phyloP scores from a whole-genome alignment of 2,329 filamentous ascomycete genomes.

The Calycina herbarum region DNA sequence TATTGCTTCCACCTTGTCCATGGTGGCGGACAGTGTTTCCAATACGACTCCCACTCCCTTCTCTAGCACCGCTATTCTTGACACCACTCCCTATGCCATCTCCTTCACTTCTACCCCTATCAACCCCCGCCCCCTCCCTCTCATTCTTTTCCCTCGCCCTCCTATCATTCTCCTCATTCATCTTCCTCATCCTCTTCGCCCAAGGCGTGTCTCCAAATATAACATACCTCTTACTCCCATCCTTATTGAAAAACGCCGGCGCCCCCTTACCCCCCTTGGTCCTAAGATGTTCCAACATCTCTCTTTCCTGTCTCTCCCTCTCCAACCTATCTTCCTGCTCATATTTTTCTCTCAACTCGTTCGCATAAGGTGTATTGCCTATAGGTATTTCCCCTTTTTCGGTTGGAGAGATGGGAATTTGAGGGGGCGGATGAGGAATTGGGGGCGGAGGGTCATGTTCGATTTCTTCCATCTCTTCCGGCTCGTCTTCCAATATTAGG shows the following conservation, averaged over 20 bases:
- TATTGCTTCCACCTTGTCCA: too few species aligned
- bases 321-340: neutral
- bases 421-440: neutral
- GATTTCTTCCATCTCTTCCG: neutral
- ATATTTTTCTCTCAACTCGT: neutral
- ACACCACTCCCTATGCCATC: neutral
- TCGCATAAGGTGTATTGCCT: neutral
- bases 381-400: neutral
- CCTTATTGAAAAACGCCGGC: neutral
- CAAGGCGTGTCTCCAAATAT: neutral
- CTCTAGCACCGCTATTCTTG: neutral
- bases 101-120: neutral
- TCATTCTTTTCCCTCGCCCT: neutral
- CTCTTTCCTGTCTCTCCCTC: neutral
- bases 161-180: neutral
- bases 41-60: too few species aligned
- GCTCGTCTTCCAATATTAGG: neutral
- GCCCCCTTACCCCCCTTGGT: neutral
- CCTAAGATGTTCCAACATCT: neutral
- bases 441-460: neutral
- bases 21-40: too few species aligned
- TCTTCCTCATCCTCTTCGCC: neutral
- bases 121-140: neutral
- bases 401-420: too few species aligned
- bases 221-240: neutral